A percentile compares a stretch with the other conserved stretches of the same genome.
Conservation (phyloP, 495 filamentous ascomycete species). For the Daldinia caldariorum region DNA sequence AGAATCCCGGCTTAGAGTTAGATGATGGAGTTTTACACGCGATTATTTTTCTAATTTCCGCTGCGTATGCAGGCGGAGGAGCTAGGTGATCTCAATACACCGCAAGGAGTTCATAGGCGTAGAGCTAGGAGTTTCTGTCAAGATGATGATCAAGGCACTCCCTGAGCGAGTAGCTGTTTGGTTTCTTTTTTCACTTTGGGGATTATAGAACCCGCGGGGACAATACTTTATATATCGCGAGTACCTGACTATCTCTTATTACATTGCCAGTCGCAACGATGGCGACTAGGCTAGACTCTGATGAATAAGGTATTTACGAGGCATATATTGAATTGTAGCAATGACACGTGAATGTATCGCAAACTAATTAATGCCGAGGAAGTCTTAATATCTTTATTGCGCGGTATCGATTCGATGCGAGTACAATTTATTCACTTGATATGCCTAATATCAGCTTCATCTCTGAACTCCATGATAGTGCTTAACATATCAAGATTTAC, state of each 20-base stretch:
- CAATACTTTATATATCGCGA: constrained; percentile 9
- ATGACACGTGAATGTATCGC: constrained; percentile 2
- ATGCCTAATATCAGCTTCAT: no score
- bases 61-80: constrained; percentile 10
- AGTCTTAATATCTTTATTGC: not conserved
- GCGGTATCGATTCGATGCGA: no score
- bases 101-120: constrained; percentile 37
- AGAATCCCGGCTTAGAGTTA: constrained; percentile 39
- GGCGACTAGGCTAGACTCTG: constrained; percentile 31
- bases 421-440: no score
- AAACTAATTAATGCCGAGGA: not conserved
- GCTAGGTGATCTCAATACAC: constrained; percentile 34
- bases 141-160: constrained; percentile 18
- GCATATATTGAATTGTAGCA: constrained; percentile 7
- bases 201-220: constrained; percentile 9
- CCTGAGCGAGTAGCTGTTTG: constrained; percentile 12
- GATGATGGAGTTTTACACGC: constrained; percentile 24
- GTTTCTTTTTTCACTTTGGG: constrained; percentile 19
- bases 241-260: constrained; percentile 24
- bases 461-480: not conserved
- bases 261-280: constrained; percentile 34
- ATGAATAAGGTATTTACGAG: constrained; percentile 27
- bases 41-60: constrained; percentile 20
- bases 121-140: constrained; percentile 7
- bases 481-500: not conserved